Evolutionary conservation across 305 asterid genomes (phyloP), one percentile per base, ranked within the genome.

Genomic region (Lippia alba): DNA sequence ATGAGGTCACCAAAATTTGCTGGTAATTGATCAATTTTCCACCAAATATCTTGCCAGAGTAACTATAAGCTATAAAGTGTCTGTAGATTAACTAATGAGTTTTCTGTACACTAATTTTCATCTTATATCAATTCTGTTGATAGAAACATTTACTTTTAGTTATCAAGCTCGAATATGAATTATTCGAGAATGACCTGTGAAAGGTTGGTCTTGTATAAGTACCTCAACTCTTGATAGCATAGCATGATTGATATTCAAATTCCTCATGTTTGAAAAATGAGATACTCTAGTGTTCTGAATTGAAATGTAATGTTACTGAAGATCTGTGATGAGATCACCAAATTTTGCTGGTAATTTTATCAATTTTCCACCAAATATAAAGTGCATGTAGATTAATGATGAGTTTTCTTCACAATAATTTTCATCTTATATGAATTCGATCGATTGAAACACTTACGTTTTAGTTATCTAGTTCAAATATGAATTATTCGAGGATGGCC

Each of bases 201-300:
- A 48, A 59, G 55, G 48, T 61, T 5, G 16, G 48, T 48, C 30
- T 24, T 57, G 51, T 36, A 12, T 30, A 7, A 33, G 41, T 36
- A 36, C 5, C 9, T 36, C 8, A 8, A 64, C 8, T 10, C 53
- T 24, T 8, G 34, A 58, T 24, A 24, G 30, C 30, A 40, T 41
- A 32, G 16, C 30, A 53, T n/a, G 41, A 24, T 9, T 34, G 15
- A 49, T 48, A 15, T 63, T 36, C 61, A 30, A 55, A 55, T 19
- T 56, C 51, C 44, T 72, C 55, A 48, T 56, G 16, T 46, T 53
- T 19, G 56, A 48, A 59, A 46, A 39, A 58, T 48, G 18, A 54
- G 15, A 40, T n/a, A 3, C 8, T 12, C 0, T 2, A 44, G 19
- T 65, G 30, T 15, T 49, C 56, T 67, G 15, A 67, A 39, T 56